Percentiles rank a stretch among this genome's conserved stretches.
These are phyloP conservation scores for Mytilinidion resinicola DNA, from an alignment of 495 filamentous ascomycete species.

Conservation along the genomic window DNA sequence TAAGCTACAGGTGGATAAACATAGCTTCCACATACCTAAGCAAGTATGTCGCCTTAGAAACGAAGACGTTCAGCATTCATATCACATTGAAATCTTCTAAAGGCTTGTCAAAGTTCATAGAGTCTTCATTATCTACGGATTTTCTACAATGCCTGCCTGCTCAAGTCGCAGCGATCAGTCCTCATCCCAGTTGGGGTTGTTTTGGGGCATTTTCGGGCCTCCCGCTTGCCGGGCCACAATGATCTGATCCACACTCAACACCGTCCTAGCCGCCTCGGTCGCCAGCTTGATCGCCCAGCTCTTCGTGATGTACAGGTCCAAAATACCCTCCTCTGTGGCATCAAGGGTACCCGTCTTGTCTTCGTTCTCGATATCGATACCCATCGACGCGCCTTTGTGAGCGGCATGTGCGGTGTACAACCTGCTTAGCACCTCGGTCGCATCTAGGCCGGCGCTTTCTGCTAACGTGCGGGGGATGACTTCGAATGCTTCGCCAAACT, in stretches of 20 bases:
- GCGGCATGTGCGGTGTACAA: constrained; percentile 77
- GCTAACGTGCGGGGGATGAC: constrained; percentile 90
- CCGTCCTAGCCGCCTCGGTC: constrained; percentile 87
- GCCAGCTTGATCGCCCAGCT: constrained; percentile 94
- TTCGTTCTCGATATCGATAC: constrained; percentile 88
- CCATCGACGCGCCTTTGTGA: constrained; percentile 78
- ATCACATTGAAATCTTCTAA: no score
- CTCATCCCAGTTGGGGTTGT: constrained; percentile 93
- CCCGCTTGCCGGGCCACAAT: constrained; percentile 97
- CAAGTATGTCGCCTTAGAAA: no score
- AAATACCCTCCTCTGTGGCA: constrained; percentile 80
- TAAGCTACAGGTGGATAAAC: no score
- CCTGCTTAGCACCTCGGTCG: constrained; percentile 84
- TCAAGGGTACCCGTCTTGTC: constrained; percentile 77
- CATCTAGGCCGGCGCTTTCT: constrained; percentile 90
- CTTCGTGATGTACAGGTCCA: constrained; percentile 88
- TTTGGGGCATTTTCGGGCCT: constrained; percentile 93
- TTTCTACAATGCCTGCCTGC: no score
- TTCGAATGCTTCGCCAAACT: constrained; percentile 96
- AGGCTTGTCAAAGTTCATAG: no score
- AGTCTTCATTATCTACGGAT: no score
- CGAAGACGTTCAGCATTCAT: no score
- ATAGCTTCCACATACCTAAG: no score
- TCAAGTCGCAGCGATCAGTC: constrained; percentile 38
- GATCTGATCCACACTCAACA: constrained; percentile 97